Evolutionary conservation across 1,284 basidiomycete genomes (phyloP).

Genomic region (Trametes pubescens): DNA sequence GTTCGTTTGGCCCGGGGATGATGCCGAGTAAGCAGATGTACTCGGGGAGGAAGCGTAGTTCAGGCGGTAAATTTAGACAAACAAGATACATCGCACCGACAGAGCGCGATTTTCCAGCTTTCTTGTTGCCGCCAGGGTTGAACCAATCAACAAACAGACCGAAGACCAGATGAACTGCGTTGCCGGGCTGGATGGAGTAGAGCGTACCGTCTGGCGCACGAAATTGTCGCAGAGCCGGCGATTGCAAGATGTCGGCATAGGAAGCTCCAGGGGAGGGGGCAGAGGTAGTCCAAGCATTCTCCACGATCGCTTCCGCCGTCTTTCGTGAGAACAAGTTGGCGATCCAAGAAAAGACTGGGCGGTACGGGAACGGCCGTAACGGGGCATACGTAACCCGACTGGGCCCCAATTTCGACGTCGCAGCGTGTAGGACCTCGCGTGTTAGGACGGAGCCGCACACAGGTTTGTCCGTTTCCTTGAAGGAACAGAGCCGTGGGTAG

Average conservation of each 20-base stretch:
- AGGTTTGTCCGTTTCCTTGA: no score
- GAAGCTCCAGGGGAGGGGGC: background rate
- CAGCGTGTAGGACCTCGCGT: background rate
- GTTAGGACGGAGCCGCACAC: background rate
- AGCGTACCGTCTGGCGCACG: constrained; percentile 8
- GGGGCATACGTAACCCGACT: background rate
- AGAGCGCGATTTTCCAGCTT: no score
- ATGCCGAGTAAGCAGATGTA: no score
- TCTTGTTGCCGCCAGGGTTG: no score
- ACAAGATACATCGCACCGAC: no score
- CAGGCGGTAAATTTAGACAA: background rate
- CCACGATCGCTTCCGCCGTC: background rate
- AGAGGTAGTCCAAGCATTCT: background rate
- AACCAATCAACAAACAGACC: no score
- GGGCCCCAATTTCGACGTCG: background rate
- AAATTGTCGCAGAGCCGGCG: background rate
- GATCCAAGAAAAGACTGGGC: background rate
- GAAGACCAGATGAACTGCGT: no score
- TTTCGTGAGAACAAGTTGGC: constrained; percentile 1
- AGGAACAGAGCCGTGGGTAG: no score
- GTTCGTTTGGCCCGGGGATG: no score
- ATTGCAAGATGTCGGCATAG: constrained; percentile 4
- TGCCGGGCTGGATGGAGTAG: background rate
- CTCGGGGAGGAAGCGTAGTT: no score
- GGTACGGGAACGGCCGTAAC: constrained; percentile 3